phyloP scores from a whole-genome alignment of 148 eudicot genomes.

The Vaccinium vitisidaea region DNA sequence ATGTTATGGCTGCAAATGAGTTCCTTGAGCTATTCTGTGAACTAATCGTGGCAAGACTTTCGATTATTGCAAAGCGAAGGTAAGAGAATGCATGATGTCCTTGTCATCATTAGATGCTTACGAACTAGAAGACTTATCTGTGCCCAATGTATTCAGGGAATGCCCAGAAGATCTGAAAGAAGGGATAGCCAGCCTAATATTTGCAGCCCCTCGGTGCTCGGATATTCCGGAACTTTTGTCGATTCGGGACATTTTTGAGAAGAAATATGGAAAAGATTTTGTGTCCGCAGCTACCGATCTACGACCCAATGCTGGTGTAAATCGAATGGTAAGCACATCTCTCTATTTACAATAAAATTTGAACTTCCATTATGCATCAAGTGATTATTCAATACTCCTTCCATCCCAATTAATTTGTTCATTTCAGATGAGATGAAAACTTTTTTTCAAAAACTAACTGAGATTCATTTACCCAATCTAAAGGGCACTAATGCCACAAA shows the following conservation, averaged over 20 bases:
- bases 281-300: slow-evolving; percentile 90
- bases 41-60: slow-evolving; percentile 65
- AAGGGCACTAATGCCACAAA: not conserved
- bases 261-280: slow-evolving; percentile 93
- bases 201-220: slow-evolving; percentile 92
- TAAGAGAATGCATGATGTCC: slow-evolving; percentile 16
- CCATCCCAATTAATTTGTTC: not conserved
- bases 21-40: slow-evolving; percentile 93
- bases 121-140: not conserved
- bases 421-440: not conserved
- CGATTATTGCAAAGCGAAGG: slow-evolving; percentile 85
- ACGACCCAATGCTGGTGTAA: slow-evolving; percentile 89
- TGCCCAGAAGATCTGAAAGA: slow-evolving; percentile 89
- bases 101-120: not conserved
- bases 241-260: slow-evolving; percentile 74
- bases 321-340: slow-evolving; percentile 63
- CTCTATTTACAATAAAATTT: no score
- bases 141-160: slow-evolving; percentile 42
- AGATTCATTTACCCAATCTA: not conserved
- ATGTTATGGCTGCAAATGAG: slow-evolving; percentile 95
- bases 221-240: slow-evolving; percentile 84
- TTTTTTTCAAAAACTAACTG: not conserved
- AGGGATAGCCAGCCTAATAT: slow-evolving; percentile 81
- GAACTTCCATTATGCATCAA: not conserved
- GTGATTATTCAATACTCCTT: not conserved